A percentile compares a stretch with the other conserved stretches of the same genome.
Conservation (phyloP, 129 eudicot species). For the Tanacetum coccineum region DNA sequence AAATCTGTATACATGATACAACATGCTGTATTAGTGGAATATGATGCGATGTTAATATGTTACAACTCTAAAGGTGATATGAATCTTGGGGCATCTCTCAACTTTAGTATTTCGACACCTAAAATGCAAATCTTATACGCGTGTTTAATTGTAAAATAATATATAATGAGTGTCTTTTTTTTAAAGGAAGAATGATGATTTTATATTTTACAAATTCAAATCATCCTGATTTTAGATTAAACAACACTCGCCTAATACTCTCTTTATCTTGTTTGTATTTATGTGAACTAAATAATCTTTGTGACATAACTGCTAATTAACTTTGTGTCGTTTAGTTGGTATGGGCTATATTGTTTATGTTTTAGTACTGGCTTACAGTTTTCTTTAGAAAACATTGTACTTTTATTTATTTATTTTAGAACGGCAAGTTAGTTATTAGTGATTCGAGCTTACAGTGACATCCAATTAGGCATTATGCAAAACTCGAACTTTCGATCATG, state of each 20-base stretch:
- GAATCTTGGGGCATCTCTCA: slow-evolving; percentile 1
- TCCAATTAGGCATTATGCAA: too few relatives aligned
- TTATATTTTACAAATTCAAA: not conserved
- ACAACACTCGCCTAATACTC: too few relatives aligned
- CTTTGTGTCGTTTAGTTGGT: too few relatives aligned
- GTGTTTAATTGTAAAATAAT: slow-evolving; percentile 1
- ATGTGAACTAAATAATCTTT: not conserved
- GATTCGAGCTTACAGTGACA: too few relatives aligned
- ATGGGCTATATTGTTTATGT: too few relatives aligned
- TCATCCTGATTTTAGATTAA: not conserved
- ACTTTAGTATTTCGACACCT: not conserved
- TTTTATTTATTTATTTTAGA: too few relatives aligned
- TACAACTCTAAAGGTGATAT: slow-evolving; percentile 13
- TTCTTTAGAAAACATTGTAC: too few relatives aligned
- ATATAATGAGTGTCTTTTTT: not conserved
- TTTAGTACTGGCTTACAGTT: too few relatives aligned
- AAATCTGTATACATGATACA: not conserved
- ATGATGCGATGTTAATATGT: not conserved
- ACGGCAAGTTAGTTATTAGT: too few relatives aligned
- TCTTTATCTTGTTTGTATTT: too few relatives aligned
- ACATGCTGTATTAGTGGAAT: not conserved
- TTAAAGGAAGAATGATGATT: not conserved
- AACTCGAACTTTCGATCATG: too few relatives aligned
- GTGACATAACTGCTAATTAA: too few relatives aligned
- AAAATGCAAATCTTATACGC: not conserved